These are phyloP conservation scores for Capronia americana DNA, from an alignment of 2,329 filamentous ascomycete species.

Conservation along the genomic window DNA sequence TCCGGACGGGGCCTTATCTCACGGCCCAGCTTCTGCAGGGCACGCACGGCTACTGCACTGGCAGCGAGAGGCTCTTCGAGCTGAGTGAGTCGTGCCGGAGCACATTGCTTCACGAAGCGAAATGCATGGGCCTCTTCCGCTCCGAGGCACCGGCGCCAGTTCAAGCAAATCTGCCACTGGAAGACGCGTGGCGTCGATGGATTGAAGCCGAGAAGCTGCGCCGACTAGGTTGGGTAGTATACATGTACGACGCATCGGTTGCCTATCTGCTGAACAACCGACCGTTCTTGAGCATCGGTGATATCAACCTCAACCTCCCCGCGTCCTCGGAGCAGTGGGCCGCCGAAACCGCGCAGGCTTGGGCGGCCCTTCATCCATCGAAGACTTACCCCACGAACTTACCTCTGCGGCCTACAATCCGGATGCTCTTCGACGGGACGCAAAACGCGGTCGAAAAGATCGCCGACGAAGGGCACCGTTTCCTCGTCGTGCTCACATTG, in stretches of 20 bases:
- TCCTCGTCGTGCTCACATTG: neutral
- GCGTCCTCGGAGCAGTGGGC: neutral
- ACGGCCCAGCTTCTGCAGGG: slow-evolving; percentile 16
- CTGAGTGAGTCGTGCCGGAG: slow-evolving; percentile 8
- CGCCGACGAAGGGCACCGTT: neutral
- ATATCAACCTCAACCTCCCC: slow-evolving; percentile 14
- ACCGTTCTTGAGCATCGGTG: slow-evolving; percentile 8
- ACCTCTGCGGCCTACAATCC: neutral
- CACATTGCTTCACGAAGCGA: slow-evolving; percentile 14
- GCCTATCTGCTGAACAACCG: slow-evolving; percentile 14
- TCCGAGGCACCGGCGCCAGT: neutral
- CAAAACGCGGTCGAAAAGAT: neutral
- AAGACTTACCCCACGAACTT: neutral
- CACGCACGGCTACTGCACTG: slow-evolving; percentile 20
- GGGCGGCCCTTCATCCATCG: slow-evolving; percentile 8
- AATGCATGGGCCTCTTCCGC: slow-evolving; percentile 15
- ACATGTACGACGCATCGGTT: slow-evolving; percentile 17
- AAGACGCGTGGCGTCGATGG: slow-evolving; percentile 10
- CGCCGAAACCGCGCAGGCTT: slow-evolving; percentile 13
- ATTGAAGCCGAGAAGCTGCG: slow-evolving; percentile 5
- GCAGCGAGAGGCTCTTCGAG: slow-evolving; percentile 21
- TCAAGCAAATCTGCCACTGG: neutral
- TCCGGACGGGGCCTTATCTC: slow-evolving; percentile 11
- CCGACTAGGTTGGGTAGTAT: slow-evolving; percentile 23
- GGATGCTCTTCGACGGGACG: neutral